A percentile compares a stretch with the other conserved stretches of the same genome.
Evolutionary conservation across 176 grass and related monocot species (phyloP).

Genomic region (Oryza rufipogon): DNA sequence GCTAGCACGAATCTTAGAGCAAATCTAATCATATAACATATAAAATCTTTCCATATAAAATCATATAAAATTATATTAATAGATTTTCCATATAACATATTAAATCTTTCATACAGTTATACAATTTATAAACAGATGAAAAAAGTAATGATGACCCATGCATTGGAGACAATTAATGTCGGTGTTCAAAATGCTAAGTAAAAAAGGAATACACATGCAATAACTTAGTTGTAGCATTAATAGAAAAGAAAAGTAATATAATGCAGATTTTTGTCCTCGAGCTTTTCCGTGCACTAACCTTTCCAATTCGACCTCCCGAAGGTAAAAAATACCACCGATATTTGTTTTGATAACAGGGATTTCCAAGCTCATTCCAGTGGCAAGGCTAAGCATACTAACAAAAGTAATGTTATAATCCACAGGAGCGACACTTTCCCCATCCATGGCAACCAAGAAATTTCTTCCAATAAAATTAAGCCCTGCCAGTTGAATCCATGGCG

Average conservation of each 20-base stretch:
- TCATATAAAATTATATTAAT: too few species aligned
- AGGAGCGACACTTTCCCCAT: background rate
- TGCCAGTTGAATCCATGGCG: background rate
- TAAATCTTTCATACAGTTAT: too few species aligned
- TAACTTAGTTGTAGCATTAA: too few species aligned
- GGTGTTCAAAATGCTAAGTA: too few species aligned
- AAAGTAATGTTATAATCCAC: background rate
- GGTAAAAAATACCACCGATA: background rate
- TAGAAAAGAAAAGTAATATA: background rate
- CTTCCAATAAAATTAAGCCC: background rate
- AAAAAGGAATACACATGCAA: too few species aligned
- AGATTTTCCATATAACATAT: too few species aligned
- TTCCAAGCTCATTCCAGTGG: background rate
- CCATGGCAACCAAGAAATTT: background rate
- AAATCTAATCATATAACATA: too few species aligned
- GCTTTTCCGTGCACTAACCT: background rate
- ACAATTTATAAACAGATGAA: too few species aligned
- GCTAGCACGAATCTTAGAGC: too few species aligned
- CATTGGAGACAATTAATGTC: too few species aligned
- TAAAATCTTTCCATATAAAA: too few species aligned
- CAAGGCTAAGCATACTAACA: background rate
- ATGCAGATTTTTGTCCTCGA: background rate
- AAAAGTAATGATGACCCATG: too few species aligned
- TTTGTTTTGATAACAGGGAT: background rate
- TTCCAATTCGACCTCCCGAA: background rate